Evolutionary conservation across 2,329 filamentous ascomycete genomes (phyloP), one percentile per base, ranked within the genome.

Genomic region (Chalaropsis ovoidea): DNA sequence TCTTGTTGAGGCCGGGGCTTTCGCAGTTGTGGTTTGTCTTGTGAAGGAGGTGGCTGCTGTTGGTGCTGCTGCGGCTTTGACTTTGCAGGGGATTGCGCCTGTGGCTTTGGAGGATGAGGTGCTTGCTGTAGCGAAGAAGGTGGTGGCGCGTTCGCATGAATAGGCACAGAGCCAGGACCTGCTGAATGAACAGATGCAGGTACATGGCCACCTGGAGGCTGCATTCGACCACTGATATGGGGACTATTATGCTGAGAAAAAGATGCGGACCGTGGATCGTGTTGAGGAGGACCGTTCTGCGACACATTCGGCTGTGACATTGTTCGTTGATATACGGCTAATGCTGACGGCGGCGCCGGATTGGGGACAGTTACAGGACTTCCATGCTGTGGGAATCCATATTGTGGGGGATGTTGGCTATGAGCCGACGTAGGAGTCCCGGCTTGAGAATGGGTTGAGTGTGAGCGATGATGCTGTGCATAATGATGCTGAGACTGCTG

Each of bases 361-460:
- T 79, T 80, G 42, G 77, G 72, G 42, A 77, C 72, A 52, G 76
- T 73, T 54, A 80, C 73, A 61, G 83, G 83, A 70, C 83, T 86
- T 47, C 77, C 78, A 68, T 82, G 81, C 27, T 72, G 73, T 82
- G 35, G 80, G 76, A 65, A 75, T 73, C 61, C 64, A 41, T 68
- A 66, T 22, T 65, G 64, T 6, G 64, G 24, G 13, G 60, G 78
- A 58, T 80, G 80, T 72, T 85, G 82, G 70, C 80, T 81, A 60
- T 85, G 82, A 17, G 82, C 80, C 47, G 83, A 85, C 6, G 82
- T 84, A n/a, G 83, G 83, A 43, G 84, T 86, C 11, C 82, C 76
- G 31, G 79, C 80, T 22, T 68, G 63, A 13, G 83, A 85, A 65
- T 85, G 81, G 5, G 79, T 76, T 24, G 83, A 86, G 65, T 81